Percentiles rank a stretch among this genome's conserved stretches.
phyloP scores from a whole-genome alignment of 768 basidiomycete genomes.

The Rhodotorula babjevae region DNA sequence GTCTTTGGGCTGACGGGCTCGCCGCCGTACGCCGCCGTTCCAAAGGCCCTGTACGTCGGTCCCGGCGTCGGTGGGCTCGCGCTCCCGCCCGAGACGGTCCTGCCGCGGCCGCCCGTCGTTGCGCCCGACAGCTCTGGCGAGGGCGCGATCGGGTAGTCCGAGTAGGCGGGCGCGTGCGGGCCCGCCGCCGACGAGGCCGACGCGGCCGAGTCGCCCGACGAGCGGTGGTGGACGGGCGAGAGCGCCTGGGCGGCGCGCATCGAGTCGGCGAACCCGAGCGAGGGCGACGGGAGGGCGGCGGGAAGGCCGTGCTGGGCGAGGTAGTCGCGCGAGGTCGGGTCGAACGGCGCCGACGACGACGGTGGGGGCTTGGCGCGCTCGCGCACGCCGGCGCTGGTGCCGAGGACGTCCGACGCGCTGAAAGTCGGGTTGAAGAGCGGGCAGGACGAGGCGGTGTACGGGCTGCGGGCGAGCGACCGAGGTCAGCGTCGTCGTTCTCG shows the following conservation, averaged over 20 bases:
- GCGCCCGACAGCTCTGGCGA: not conserved
- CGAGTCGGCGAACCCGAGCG: not conserved
- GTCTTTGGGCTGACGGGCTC: not conserved
- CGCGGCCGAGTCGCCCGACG: no score
- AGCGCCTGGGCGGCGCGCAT: not conserved
- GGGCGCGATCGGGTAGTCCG: conserved; percentile 5
- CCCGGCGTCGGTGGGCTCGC: not conserved
- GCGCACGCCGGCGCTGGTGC: not conserved
- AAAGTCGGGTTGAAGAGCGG: conserved; percentile 21
- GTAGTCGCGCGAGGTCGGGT: no score
- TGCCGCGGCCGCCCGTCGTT: not conserved
- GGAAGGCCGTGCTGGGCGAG: no score
- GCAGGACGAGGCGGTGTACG: conserved; percentile 6
- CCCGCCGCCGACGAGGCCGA: no score
- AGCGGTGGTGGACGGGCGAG: not conserved
- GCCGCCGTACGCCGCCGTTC: not conserved
- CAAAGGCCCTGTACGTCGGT: no score
- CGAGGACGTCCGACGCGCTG: not conserved
- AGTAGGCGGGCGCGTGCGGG: not conserved
- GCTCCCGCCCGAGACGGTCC: not conserved
- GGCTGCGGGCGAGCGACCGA: not conserved
- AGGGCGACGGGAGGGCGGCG: not conserved
- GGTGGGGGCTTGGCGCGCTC: not conserved
- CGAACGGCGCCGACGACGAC: no score
- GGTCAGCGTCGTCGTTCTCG: not conserved